These are phyloP conservation scores for Leishmania braziliensis DNA, from an alignment of 208 protist genomes.

Conservation along the genomic window DNA sequence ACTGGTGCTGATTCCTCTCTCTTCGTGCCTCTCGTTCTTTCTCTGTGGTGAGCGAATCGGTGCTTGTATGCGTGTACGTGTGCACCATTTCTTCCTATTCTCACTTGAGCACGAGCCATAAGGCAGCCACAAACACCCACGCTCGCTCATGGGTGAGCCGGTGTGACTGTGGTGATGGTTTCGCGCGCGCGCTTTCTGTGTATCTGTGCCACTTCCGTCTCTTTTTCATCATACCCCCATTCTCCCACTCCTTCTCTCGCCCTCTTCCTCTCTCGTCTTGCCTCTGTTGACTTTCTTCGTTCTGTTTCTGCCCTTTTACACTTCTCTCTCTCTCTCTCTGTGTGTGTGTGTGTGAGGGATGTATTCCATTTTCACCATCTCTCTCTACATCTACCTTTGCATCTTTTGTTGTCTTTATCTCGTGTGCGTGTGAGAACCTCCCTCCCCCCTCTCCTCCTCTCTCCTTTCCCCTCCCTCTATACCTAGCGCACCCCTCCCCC, in stretches of 20 bases:
- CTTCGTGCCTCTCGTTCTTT: neutral
- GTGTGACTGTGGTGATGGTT: neutral
- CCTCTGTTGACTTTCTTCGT: neutral
- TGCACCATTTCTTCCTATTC: neutral
- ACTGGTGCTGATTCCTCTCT: neutral
- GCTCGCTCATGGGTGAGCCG: neutral
- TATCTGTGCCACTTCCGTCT: neutral
- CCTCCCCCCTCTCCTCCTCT: neutral
- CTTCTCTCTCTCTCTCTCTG: slow-evolving; percentile 5
- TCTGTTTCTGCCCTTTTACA: neutral
- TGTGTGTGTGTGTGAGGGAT: slow-evolving; percentile 10
- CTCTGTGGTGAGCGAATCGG: neutral
- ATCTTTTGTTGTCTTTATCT: neutral
- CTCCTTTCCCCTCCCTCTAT: neutral
- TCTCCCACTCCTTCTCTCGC: neutral
- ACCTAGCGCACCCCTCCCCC: neutral
- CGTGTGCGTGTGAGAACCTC: neutral
- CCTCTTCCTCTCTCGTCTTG: neutral
- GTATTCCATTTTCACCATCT: neutral
- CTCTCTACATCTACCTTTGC: neutral
- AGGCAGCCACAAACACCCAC: too few relatives aligned
- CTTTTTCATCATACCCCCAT: neutral
- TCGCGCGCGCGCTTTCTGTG: neutral
- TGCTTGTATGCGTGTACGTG: neutral
- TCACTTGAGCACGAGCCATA: neutral